Evolutionary conservation across 2,329 filamentous ascomycete genomes (phyloP).

Genomic region (Xylaria sp.): DNA sequence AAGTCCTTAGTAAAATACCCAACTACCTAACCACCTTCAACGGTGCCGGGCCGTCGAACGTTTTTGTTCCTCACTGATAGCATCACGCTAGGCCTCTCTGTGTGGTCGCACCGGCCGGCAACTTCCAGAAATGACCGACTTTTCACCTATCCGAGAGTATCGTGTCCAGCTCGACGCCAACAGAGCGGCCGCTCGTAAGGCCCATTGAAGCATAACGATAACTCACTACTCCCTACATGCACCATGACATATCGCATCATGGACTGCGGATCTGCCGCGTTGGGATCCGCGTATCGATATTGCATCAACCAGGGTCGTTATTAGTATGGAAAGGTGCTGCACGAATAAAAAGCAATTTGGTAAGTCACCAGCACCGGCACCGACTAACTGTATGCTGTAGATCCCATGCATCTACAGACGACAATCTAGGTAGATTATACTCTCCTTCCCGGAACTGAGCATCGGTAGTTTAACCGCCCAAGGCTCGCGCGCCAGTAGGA

Average conservation of each 20-base stretch:
- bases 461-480: constrained; percentile 32
- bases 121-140: constrained; percentile 16
- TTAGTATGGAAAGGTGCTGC: constrained; percentile 12
- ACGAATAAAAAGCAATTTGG: constrained; percentile 8
- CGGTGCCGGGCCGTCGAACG: constrained; percentile 21
- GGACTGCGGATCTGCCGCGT: constrained; percentile 19
- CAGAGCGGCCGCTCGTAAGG: background rate
- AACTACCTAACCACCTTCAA: background rate
- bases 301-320: constrained; percentile 6
- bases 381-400: constrained; percentile 10
- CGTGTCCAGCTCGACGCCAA: background rate
- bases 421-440: constrained; percentile 36
- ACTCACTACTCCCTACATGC: constrained; percentile 12
- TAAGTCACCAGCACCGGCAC: constrained; percentile 9
- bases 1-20: constrained; percentile 20
- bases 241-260: background rate
- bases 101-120: background rate
- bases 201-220: background rate
- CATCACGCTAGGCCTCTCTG: constrained; percentile 7
- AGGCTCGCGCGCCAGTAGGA: constrained; percentile 8
- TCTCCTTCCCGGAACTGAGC: constrained; percentile 22
- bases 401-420: constrained; percentile 14
- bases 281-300: constrained; percentile 31
- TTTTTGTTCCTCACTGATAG: background rate
- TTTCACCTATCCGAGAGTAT: constrained; percentile 13